Evolutionary conservation across 2,329 filamentous ascomycete species (phyloP).

Genomic region (Saccharata proteae): DNA sequence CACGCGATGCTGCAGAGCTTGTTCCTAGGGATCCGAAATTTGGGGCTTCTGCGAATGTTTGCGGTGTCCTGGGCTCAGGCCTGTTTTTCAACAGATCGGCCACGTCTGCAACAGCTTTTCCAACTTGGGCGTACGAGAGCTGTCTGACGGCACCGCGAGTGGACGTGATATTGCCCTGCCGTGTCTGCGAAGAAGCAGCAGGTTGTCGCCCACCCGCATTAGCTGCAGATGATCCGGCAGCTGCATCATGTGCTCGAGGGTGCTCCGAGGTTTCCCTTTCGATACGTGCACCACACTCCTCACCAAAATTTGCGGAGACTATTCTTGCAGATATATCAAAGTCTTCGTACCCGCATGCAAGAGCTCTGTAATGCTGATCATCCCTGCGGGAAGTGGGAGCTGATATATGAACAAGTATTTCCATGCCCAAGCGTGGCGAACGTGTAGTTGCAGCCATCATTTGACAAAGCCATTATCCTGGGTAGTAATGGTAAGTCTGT

Average conservation of each 20-base stretch:
- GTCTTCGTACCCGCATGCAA: slow-evolving; percentile 29
- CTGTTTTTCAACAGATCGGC: neutral
- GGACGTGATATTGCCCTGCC: too few species aligned
- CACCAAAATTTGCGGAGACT: neutral
- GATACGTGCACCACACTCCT: slow-evolving; percentile 3
- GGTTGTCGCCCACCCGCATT: neutral
- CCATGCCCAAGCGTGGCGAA: slow-evolving; percentile 16
- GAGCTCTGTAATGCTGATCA: slow-evolving; percentile 28
- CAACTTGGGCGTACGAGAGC: too few species aligned
- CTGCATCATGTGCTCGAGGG: too few species aligned
- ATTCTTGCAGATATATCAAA: slow-evolving; percentile 17
- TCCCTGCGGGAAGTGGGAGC: slow-evolving; percentile 28
- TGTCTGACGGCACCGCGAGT: too few species aligned
- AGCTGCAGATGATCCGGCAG: neutral
- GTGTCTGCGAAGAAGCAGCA: neutral
- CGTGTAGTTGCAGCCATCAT: neutral
- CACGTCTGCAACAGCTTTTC: neutral
- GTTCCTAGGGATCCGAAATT: slow-evolving; percentile 4
- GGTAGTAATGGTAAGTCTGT: neutral
- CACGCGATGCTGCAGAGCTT: slow-evolving; percentile 9
- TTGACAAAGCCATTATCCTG: slow-evolving; percentile 4
- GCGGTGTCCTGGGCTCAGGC: neutral
- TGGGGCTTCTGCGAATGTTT: slow-evolving; percentile 3
- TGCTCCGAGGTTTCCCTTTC: neutral
- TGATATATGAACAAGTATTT: slow-evolving; percentile 35